Evolutionary conservation across 176 grass and related monocot species (phyloP).

Genomic region (Carex scoparia): DNA sequence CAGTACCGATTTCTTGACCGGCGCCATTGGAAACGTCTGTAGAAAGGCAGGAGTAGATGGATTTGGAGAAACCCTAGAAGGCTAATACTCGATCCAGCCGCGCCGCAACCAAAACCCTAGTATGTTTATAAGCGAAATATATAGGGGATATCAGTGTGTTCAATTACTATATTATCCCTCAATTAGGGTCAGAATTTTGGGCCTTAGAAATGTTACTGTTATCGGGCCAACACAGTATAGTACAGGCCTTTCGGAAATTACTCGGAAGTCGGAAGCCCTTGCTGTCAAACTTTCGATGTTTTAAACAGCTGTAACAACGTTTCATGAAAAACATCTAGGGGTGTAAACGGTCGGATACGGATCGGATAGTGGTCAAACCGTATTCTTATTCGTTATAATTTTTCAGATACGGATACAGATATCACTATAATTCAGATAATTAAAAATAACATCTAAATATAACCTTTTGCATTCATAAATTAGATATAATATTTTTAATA

Average conservation of each 20-base stretch:
- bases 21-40: constrained; percentile 57
- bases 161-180: constrained; percentile 28
- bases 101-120: constrained; percentile 35
- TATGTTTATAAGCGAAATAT: constrained; percentile 22
- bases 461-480: no score
- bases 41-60: not conserved
- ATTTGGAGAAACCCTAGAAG: not conserved
- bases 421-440: no score
- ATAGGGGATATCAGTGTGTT: not conserved
- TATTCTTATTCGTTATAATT: no score
- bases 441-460: no score
- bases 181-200: not conserved
- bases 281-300: not conserved
- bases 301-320: not conserved
- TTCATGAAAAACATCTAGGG: no score
- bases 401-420: no score
- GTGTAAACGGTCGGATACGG: no score
- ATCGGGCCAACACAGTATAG: not conserved
- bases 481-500: no score
- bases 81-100: not conserved
- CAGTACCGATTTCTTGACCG: constrained; percentile 82
- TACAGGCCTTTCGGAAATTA: not conserved
- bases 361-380: no score
- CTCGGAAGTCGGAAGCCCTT: not conserved
- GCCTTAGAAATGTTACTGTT: not conserved